Evolutionary conservation across 129 eudicot species (phyloP), one percentile per base, ranked within the genome.

Genomic region (Centella asiatica): DNA sequence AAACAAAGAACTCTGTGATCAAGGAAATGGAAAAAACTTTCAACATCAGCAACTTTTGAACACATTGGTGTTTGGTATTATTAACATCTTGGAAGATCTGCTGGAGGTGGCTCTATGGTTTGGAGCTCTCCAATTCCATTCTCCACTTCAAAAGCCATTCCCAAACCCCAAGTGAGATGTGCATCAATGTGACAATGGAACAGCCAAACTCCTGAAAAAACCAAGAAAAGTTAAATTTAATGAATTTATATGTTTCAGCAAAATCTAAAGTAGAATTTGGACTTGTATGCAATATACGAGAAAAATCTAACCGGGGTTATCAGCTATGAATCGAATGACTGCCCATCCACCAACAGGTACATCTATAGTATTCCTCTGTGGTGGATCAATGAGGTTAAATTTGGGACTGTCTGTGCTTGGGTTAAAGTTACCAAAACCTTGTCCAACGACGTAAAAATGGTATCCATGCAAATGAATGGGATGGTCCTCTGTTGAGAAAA

Each of bases 111-210:
- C 44, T 74, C 77, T 33, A 88, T 22, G 13, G 81, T 48, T 57
- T 84, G 77, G 3, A 67, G 64, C 67, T 73, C 74, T 27, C 93
- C 93, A 3, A 44, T 65, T 61, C 97, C 97, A 46, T 89, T 69
- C 74, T 78, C 90, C 50, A 89, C 95, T 26, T 80, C 29, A 57
- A 89, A 89, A 17, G 74, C 75, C 90, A 78, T 89, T 4, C 71
- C 97, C 73, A 89, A 73, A 5, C 97, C 97, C 97, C 97, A 89
- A 26, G 79, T 76, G 8, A 89, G 78, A 85, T 89, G 97, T 17
- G 78, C 57, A 67, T 71, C 83, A 24, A 78, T 77, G 76, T 82
- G 81, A 61, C 88, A 82, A 13, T 82, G 88, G 55, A 80, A 44
- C 23, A 80, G 67, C 86, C 86, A 80, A 64, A 80, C 81, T 27